Evolutionary conservation across 176 grass and related monocot species (phyloP).

Genomic region (Triticum monococcum): DNA sequence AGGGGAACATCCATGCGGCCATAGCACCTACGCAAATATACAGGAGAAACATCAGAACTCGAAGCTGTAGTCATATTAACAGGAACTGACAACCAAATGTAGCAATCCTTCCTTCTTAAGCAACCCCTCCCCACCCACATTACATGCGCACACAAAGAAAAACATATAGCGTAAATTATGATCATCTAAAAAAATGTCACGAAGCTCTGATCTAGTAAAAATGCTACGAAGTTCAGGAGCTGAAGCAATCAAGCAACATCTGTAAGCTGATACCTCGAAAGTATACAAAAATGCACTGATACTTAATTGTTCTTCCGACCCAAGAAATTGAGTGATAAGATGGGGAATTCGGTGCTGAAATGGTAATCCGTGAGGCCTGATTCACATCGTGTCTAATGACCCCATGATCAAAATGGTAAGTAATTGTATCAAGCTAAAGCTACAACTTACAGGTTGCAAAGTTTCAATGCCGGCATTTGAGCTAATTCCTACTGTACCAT

Average conservation of each 20-base stretch:
- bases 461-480: neutral
- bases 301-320: neutral
- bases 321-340: neutral
- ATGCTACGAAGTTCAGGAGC: neutral
- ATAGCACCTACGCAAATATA: slow-evolving; percentile 78
- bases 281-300: neutral
- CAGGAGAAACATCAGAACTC: slow-evolving; percentile 14
- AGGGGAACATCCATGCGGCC: slow-evolving; percentile 92
- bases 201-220: neutral
- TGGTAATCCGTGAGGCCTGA: neutral
- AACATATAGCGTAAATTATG: neutral
- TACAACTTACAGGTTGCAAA: neutral
- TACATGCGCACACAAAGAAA: neutral
- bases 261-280: neutral
- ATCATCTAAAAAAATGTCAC: neutral
- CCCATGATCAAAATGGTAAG: neutral
- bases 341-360: neutral
- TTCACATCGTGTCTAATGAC: neutral
- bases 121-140: neutral
- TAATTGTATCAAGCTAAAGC: neutral
- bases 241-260: neutral
- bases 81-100: slow-evolving; percentile 29
- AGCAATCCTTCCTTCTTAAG: neutral
- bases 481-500: neutral
- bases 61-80: slow-evolving; percentile 26